phyloP scores from a whole-genome alignment of 768 basidiomycete genomes.

The Naganishia kalamii region DNA sequence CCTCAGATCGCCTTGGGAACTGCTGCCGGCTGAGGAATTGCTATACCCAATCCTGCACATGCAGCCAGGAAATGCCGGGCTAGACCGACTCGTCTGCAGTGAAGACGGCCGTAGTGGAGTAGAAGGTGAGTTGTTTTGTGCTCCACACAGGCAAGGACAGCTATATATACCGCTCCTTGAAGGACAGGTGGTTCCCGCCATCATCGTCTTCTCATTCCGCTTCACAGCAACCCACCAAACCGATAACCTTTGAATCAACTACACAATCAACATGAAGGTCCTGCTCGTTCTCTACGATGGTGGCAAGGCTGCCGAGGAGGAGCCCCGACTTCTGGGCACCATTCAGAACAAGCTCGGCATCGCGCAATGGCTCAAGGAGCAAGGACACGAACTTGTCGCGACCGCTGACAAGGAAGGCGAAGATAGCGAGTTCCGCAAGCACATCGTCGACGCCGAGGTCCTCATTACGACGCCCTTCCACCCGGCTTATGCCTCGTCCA shows the following conservation, averaged over 20 bases:
- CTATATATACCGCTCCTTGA: too few species aligned
- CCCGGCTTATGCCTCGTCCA: slow-evolving; percentile 44
- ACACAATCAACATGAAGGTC: slow-evolving; percentile 22
- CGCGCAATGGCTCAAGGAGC: slow-evolving; percentile 59
- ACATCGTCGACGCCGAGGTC: slow-evolving; percentile 43
- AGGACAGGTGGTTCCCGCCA: too few species aligned
- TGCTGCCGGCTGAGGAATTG: too few species aligned
- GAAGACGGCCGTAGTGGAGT: too few species aligned
- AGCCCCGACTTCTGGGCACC: slow-evolving; percentile 43
- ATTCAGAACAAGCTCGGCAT: slow-evolving; percentile 62
- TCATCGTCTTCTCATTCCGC: too few species aligned
- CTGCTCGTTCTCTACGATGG: slow-evolving; percentile 27
- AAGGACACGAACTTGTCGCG: slow-evolving; percentile 70
- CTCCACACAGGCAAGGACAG: too few species aligned
- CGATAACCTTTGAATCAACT: background rate
- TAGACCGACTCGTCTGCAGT: too few species aligned
- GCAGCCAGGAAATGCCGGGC: too few species aligned
- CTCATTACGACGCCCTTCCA: slow-evolving; percentile 46
- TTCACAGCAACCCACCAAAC: too few species aligned
- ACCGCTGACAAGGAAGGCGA: slow-evolving; percentile 77
- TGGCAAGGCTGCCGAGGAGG: slow-evolving; percentile 41
- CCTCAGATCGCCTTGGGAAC: too few species aligned
- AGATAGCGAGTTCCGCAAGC: slow-evolving; percentile 72
- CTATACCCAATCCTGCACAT: too few species aligned
- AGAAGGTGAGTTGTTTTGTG: too few species aligned